Evolutionary conservation across 2,329 filamentous ascomycete species (phyloP), one percentile per base, ranked within the genome.

Genomic region (Lachnellula subtilissima): DNA sequence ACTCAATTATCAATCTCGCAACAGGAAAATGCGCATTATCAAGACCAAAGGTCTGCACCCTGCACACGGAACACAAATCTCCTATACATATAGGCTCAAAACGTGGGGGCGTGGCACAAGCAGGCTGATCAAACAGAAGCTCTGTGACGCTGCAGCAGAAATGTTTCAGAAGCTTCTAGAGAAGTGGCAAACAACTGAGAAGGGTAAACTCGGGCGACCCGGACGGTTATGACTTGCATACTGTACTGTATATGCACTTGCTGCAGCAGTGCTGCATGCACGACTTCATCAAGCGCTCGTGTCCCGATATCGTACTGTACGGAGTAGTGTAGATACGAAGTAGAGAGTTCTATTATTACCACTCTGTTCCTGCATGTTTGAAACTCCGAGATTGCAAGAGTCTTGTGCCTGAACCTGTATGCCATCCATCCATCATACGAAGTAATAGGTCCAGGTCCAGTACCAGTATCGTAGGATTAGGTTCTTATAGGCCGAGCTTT

Each of bases 161-260:
- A 28, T 53, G 57, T 63, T 60, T 63, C 58, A 60, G 50, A 58
- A 57, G 43, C 25, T 55, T 55, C 37, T 42, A 53, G 19, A 43
- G 48, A 53, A 43, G 15, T 46, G 51, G 57, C 37, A 58, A 42
- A 53, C 54, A 23, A 54, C 50, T n/a, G 35, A 19, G 37, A 23
- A 42, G 59, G 59, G 55, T 61, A 58, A 58, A 56, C 53, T 36
- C 53, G 48, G 53, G 42, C 48, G 48, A 49, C 23, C 22, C 42
- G 53, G 53, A 22, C 51, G 53, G 19, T 22, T 51, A 55, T 55
- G 53, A 55, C 53, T 55, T 59, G 55, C 53, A 62, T 54, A 56
- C 40, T 35, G 8, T 17, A 17, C 40, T 14, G 19, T 19, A 19
- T 19, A 17, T 43, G 40, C 42, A 45, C 22, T n/a, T 22, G 22